Evolutionary conservation across 2,329 filamentous ascomycete genomes (phyloP).

Genomic region (Pyrenochaeta sp.): DNA sequence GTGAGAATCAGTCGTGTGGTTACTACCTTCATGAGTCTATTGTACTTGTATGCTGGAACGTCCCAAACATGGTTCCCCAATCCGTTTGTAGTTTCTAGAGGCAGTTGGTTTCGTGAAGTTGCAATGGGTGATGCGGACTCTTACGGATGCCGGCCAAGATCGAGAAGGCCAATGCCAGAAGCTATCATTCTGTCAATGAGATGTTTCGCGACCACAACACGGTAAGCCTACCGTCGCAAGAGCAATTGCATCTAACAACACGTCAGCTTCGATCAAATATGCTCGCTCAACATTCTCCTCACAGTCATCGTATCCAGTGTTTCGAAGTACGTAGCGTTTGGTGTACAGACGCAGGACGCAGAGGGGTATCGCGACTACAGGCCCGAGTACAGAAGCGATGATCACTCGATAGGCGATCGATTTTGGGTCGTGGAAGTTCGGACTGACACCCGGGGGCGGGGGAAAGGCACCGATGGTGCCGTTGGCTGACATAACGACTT

Average conservation of each 20-base stretch:
- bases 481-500: too few relatives aligned
- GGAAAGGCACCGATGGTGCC: too few relatives aligned
- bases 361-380: constrained; percentile 18
- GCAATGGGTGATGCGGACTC: neutral
- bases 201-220: too few relatives aligned
- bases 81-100: constrained; percentile 22
- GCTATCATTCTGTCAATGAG: neutral
- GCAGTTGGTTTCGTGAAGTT: neutral
- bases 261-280: too few relatives aligned
- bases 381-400: constrained; percentile 16
- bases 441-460: too few relatives aligned
- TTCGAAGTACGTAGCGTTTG: constrained; percentile 20
- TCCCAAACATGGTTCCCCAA: constrained; percentile 22
- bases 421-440: neutral
- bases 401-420: constrained; percentile 27
- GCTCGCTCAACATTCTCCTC: neutral
- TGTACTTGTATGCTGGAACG: constrained; percentile 14
- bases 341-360: constrained; percentile 21
- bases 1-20: too few relatives aligned
- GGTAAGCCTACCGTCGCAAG: constrained; percentile 14
- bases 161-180: constrained; percentile 17
- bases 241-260: constrained; percentile 10
- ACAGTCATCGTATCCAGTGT: constrained; percentile 22
- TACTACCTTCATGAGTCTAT: constrained; percentile 21
- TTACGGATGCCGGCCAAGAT: constrained; percentile 16